Base-by-base conservation (phyloP, 1,284 basidiomycete species). In the Malassezia furfur region DNA sequence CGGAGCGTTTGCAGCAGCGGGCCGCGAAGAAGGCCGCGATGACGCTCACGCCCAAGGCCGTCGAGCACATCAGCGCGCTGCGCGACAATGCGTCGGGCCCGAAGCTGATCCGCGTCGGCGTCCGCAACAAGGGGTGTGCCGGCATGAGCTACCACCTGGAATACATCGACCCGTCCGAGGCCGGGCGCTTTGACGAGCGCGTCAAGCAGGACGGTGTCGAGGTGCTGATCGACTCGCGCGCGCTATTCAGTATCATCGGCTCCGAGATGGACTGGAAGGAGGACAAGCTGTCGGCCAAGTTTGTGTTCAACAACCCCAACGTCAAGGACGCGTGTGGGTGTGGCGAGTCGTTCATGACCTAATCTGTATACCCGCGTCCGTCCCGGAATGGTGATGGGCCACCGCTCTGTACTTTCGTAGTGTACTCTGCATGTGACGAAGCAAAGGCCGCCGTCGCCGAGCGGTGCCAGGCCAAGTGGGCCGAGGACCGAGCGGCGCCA, bases 261-360 rank as follows among this genome's bases (percentile, higher is more conserved):
- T 91, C 88, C 74, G 86, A 87, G 79, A 99, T 99, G 94, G 91
- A 94, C 74, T 98, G 94, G 94, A 81, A 86, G 61, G 94, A 98
- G 78, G 64, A 69, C 45, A 61, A 52, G 21, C 54, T 63, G 38
- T 60, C 58, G 22, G 85, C 88, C 52, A 90, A 88, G 77, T 94
- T 96, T 68, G 84, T 87, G 25, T 94, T 96, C 78, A 85, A 87
- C 78, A 94, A 78, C 57, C 77, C 77, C 1, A 77, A 78, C 50
- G 70, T 78, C 60, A 88, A 87, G 77, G 91, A 93, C 70, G 87
- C 88, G 11, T 94, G 90, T 75, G 90, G 90, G 53, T 94, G 90
- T 70, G 90, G 90, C 66, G 90, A 93, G 77, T 91, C 78, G 43
- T 78, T 78, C 76, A 86, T 70, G 31, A 47, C 32, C n/a, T 47